Evolutionary conservation across 2,329 filamentous ascomycete genomes (phyloP).

Genomic region (Monosporascus sp.): DNA sequence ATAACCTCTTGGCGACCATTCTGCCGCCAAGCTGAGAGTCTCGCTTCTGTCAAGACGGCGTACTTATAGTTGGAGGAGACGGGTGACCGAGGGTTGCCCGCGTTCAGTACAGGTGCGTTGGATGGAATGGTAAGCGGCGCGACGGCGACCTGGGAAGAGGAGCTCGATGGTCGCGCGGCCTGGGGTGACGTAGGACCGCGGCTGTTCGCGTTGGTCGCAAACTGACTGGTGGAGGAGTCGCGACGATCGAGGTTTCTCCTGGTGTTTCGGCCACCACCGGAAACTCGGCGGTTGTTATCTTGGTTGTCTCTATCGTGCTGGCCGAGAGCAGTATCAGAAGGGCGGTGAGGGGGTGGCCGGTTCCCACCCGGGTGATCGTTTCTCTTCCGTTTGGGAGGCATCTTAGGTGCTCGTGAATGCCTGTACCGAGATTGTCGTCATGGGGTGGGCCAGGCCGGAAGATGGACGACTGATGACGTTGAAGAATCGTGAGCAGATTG

Average conservation of each 20-base stretch:
- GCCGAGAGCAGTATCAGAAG: conserved; percentile 49
- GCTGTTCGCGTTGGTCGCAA: conserved; percentile 19
- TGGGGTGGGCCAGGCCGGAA: conserved; percentile 11
- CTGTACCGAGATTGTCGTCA: conserved; percentile 18
- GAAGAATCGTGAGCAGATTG: conserved; percentile 10
- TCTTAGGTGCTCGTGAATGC: conserved; percentile 25
- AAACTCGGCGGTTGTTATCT: conserved; percentile 37
- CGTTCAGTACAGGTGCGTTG: conserved; percentile 16
- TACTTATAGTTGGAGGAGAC: conserved; percentile 59
- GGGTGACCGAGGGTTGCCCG: conserved; percentile 25
- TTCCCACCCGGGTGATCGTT: conserved; percentile 45
- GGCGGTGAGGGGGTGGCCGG: conserved; percentile 59
- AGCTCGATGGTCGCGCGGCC: conserved; percentile 31
- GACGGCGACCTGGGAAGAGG: conserved; percentile 29
- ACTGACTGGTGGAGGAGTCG: conserved; percentile 41
- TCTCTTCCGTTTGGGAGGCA: conserved; percentile 59
- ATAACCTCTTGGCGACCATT: conserved; percentile 64
- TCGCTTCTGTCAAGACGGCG: conserved; percentile 67
- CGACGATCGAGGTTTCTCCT: conserved; percentile 45
- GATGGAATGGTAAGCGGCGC: conserved; percentile 19
- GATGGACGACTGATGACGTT: conserved; percentile 12
- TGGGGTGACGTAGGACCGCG: conserved; percentile 28
- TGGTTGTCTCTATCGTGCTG: conserved; percentile 52
- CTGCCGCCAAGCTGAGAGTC: conserved; percentile 62
- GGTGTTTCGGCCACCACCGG: conserved; percentile 40